These are phyloP conservation scores for Pseudomicrostroma phylloplanum DNA, from an alignment of 1,284 basidiomycete genomes.

Conservation along the genomic window DNA sequence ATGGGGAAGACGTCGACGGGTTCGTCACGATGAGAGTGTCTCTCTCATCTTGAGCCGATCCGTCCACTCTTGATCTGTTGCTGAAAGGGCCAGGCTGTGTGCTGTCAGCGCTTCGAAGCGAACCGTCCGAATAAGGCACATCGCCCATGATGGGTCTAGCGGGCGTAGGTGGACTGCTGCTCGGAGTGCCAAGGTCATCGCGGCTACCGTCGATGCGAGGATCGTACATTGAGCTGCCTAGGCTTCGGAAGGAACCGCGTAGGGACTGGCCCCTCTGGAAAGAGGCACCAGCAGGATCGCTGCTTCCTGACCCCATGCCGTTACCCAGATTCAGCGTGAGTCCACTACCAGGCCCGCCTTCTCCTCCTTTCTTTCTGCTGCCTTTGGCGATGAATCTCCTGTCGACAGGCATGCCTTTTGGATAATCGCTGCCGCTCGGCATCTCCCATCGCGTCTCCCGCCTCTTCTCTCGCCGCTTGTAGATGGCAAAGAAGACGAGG, in stretches of 20 bases:
- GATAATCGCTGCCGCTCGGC: constrained; percentile 9
- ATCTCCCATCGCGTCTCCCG: constrained; percentile 16
- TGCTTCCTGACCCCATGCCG: neutral
- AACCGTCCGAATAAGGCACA: neutral
- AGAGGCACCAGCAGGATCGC: neutral
- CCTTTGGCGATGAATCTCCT: constrained; percentile 1
- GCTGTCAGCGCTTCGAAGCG: neutral
- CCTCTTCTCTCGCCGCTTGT: constrained; percentile 19
- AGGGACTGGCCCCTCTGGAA: neutral
- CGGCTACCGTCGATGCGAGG: neutral
- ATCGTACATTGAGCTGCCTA: neutral
- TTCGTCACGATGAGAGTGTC: neutral
- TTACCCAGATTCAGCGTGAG: neutral
- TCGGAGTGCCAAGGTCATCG: neutral
- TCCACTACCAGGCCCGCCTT: neutral
- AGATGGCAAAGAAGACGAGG: constrained; percentile 25
- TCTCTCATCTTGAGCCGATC: neutral
- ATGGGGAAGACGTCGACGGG: neutral
- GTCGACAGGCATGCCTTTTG: constrained; percentile 11
- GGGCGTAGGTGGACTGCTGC: constrained; percentile 6
- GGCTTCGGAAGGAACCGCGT: constrained; percentile 4
- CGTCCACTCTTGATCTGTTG: neutral
- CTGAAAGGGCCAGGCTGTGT: neutral
- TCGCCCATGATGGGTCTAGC: neutral
- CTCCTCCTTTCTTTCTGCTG: neutral